Conservation (phyloP, 2,329 filamentous ascomycete genomes). For the Beauveria rudraprayagi region DNA sequence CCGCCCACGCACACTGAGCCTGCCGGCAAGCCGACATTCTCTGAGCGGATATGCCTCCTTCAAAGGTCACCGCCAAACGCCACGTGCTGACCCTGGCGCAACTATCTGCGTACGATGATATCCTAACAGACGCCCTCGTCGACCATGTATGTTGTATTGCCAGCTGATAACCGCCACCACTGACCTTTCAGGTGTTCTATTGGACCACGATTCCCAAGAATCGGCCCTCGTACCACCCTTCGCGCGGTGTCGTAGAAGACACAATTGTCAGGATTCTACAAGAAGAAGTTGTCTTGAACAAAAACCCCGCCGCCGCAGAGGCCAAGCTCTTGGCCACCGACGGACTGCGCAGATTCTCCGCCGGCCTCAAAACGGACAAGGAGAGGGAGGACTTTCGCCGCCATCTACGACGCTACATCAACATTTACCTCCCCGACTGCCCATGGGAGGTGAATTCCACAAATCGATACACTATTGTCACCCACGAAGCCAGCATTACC, state of each 20-base stretch:
- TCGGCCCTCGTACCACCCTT: conserved; percentile 74
- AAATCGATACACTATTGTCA: conserved; percentile 88
- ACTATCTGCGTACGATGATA: conserved; percentile 88
- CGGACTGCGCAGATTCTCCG: conserved; percentile 65
- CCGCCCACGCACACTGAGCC: background rate
- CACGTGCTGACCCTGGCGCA: conserved; percentile 77
- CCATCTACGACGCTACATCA: conserved; percentile 83
- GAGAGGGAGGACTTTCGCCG: conserved; percentile 81
- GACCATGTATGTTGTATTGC: conserved; percentile 71
- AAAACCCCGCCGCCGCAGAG: conserved; percentile 64
- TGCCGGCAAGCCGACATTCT: background rate
- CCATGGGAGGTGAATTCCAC: conserved; percentile 88
- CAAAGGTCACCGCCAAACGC: conserved; percentile 42
- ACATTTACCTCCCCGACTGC: conserved; percentile 87
- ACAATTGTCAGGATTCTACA: conserved; percentile 55
- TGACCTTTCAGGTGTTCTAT: conserved; percentile 66
- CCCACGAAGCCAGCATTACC: conserved; percentile 79
- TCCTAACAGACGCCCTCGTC: conserved; percentile 88
- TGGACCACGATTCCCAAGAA: conserved; percentile 97
- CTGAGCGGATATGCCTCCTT: conserved; percentile 27
- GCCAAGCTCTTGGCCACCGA: conserved; percentile 61
- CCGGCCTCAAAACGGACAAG: conserved; percentile 59
- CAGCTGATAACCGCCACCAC: background rate
- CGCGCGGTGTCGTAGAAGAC: conserved; percentile 64
- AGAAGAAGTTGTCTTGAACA: conserved; percentile 62